A percentile compares a stretch with the other conserved stretches of the same genome.
phyloP scores from a whole-genome alignment of 148 eudicot species.

The Rhododendron simsii region DNA sequence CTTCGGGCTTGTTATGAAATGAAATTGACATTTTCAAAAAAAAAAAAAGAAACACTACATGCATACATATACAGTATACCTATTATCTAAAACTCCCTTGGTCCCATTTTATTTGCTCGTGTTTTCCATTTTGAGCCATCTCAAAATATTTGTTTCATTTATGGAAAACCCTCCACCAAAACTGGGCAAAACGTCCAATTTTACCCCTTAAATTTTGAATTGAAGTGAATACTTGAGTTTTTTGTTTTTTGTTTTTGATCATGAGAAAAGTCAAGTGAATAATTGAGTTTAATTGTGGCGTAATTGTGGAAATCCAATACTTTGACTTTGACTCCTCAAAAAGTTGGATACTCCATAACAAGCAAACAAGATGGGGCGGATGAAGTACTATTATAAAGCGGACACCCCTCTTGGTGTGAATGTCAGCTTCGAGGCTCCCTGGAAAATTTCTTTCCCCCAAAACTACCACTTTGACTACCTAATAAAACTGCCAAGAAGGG shows the following conservation, averaged over 20 bases:
- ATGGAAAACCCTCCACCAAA: no score
- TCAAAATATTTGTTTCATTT: no score
- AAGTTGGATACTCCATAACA: not conserved
- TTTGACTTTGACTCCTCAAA: not conserved
- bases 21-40: no score
- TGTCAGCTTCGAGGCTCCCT: not conserved
- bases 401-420: not conserved
- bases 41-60: not conserved
- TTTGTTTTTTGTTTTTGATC: no score
- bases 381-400: not conserved
- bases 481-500: not conserved
- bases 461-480: not conserved
- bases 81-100: not conserved
- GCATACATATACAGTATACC: not conserved
- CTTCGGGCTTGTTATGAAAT: no score
- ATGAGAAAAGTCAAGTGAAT: no score
- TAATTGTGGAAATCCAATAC: not conserved
- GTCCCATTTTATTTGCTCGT: no score
- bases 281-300: no score
- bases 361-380: not conserved
- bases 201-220: not conserved
- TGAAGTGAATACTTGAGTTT: not conserved
- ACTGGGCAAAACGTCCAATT: not conserved
- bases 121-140: no score
- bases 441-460: not conserved